Conservation (phyloP, 1,284 basidiomycete species). For the Boletus subluridellus region DNA sequence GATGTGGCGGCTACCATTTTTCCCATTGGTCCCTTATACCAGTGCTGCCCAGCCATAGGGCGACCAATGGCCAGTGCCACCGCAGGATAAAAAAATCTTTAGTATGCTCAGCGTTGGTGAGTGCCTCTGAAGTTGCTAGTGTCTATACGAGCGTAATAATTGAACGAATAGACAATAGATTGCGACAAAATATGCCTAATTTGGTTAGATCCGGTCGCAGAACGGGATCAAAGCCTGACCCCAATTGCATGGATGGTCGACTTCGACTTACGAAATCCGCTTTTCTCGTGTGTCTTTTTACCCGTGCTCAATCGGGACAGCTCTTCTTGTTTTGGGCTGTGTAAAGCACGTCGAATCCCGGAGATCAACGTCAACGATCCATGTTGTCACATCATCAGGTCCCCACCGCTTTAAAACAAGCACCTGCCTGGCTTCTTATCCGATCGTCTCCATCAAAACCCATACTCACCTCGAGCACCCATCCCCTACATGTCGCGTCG, state of each 20-base stretch:
- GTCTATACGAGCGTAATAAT: too few species aligned
- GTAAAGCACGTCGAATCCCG: conserved; percentile 28
- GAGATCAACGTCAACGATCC: conserved; percentile 33
- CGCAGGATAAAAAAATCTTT: not conserved
- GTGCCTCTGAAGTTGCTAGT: too few species aligned
- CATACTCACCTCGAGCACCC: not conserved
- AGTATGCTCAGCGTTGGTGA: not conserved
- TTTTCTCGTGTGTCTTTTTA: conserved; percentile 38
- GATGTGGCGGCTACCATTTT: conserved; percentile 19
- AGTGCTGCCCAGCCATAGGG: not conserved
- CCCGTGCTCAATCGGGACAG: conserved; percentile 21
- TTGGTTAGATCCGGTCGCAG: conserved; percentile 14
- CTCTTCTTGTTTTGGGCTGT: conserved; percentile 22
- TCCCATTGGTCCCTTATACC: conserved; percentile 15
- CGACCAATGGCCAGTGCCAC: not conserved
- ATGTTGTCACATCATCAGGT: conserved; percentile 21
- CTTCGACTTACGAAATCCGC: conserved; percentile 38
- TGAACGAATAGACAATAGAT: conserved; percentile 1
- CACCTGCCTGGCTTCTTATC: not conserved
- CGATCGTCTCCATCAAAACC: conserved; percentile 7
- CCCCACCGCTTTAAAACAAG: conserved; percentile 24
- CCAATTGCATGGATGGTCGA: conserved; percentile 25
- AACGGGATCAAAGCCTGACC: conserved; percentile 21
- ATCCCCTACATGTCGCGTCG: conserved; percentile 51
- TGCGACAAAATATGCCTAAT: conserved; percentile 2